Percentiles rank a stretch among this genome's conserved stretches.
These are phyloP conservation scores for Phytopythium cucurbitacearum DNA, from an alignment of 352 stramenopile species.

Conservation along the genomic window DNA sequence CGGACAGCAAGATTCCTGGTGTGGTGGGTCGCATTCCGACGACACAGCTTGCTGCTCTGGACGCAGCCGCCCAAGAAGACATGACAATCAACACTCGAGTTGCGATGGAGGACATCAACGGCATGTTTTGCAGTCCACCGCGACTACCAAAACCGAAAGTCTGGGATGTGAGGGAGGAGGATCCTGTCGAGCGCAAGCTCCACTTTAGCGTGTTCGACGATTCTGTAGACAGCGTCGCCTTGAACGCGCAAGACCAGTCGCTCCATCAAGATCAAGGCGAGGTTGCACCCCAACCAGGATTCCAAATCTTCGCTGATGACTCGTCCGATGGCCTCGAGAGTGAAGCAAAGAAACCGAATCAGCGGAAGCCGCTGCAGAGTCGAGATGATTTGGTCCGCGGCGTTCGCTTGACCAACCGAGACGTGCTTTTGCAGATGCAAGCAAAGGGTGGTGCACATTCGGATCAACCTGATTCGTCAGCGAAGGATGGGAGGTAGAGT, in stretches of 20 bases:
- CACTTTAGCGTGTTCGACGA: conserved; percentile 85
- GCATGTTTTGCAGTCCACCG: conserved; percentile 83
- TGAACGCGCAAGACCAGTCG: conserved; percentile 47
- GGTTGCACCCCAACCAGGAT: conserved; percentile 30
- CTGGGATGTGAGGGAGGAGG: conserved; percentile 46
- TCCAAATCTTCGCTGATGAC: conserved; percentile 52
- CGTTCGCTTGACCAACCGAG: conserved; percentile 71
- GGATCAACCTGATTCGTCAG: conserved; percentile 7
- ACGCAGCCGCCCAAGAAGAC: conserved; percentile 64
- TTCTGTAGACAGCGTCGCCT: conserved; percentile 59
- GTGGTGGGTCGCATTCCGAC: conserved; percentile 1
- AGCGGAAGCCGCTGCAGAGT: conserved; percentile 56
- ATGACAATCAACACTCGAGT: conserved; percentile 87
- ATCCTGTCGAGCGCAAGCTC: conserved; percentile 77
- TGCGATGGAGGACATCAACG: conserved; percentile 80
- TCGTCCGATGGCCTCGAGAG: conserved; percentile 11
- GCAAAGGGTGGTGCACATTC: conserved; percentile 6
- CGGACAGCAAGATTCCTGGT: background rate
- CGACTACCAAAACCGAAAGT: conserved; percentile 32
- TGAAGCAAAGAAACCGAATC: conserved; percentile 27
- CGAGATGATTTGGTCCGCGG: conserved; percentile 62
- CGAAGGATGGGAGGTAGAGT: conserved; percentile 34
- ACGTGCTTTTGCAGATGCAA: conserved; percentile 60
- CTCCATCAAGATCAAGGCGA: conserved; percentile 37
- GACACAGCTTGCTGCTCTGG: conserved; percentile 12